Percentiles rank a stretch among this genome's conserved stretches.
Evolutionary conservation across 2,329 filamentous ascomycete species (phyloP).

Genomic region (Acephala macrosclerotiorum): DNA sequence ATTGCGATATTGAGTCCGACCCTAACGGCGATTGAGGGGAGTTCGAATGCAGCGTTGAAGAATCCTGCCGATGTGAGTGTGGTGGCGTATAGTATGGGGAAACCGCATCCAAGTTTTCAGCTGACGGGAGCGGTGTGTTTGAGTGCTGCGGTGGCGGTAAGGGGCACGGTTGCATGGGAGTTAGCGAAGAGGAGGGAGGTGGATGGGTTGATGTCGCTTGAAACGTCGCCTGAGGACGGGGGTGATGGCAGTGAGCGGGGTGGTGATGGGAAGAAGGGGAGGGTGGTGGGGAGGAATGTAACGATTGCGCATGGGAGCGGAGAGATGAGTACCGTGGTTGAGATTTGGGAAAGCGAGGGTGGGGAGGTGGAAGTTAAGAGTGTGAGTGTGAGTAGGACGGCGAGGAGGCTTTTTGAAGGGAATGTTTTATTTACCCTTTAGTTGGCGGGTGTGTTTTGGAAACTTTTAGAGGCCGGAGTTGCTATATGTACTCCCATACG

Average conservation of each 20-base stretch:
- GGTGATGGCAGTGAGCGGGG: too few species aligned
- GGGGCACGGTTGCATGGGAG: constrained; percentile 48
- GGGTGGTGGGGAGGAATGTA: constrained; percentile 15
- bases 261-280: not conserved
- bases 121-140: constrained; percentile 59
- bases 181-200: not conserved
- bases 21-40: not conserved
- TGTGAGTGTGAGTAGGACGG: constrained; percentile 21
- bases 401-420: constrained; percentile 21
- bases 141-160: constrained; percentile 51
- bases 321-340: constrained; percentile 40
- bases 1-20: constrained; percentile 58
- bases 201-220: not conserved
- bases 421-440: constrained; percentile 20
- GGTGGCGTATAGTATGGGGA: constrained; percentile 57
- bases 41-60: not conserved
- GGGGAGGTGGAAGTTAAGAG: constrained; percentile 14
- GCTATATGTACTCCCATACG: not conserved
- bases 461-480: not conserved
- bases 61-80: constrained; percentile 49
- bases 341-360: constrained; percentile 18
- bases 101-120: constrained; percentile 59
- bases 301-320: constrained; percentile 44
- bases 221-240: not conserved
- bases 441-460: not conserved